These are phyloP conservation scores for Nitzschia putrida DNA, from an alignment of 108 stramenopile species.

Conservation along the genomic window DNA sequence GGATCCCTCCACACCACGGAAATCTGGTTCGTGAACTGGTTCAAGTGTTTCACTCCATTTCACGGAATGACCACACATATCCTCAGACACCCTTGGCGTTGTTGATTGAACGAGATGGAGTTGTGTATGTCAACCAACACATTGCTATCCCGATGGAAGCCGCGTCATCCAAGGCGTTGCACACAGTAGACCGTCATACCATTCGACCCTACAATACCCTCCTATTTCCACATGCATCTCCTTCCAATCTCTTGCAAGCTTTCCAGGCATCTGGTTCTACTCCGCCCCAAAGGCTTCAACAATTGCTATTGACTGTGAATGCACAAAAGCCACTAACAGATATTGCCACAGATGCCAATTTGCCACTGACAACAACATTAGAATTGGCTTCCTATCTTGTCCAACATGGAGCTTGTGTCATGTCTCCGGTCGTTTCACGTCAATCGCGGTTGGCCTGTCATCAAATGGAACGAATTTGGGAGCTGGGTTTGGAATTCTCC, in stretches of 20 bases:
- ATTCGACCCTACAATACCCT: constrained; percentile 76
- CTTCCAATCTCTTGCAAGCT: constrained; percentile 58
- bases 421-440: constrained; percentile 55
- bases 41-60: constrained; percentile 68
- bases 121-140: constrained; percentile 80
- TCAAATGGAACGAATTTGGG: constrained; percentile 49
- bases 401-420: constrained; percentile 49
- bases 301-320: constrained; percentile 57
- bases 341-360: constrained; percentile 65
- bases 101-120: constrained; percentile 59
- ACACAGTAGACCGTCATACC: constrained; percentile 6
- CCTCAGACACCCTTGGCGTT: constrained; percentile 46
- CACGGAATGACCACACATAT: constrained; percentile 48
- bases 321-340: constrained; percentile 69
- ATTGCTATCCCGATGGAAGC: constrained; percentile 78
- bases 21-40: constrained; percentile 79
- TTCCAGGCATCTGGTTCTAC: constrained; percentile 48
- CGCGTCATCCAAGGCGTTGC: constrained; percentile 10
- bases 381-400: constrained; percentile 68
- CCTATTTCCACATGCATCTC: constrained; percentile 75
- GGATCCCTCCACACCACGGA: constrained; percentile 43
- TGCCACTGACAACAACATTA: constrained; percentile 60
- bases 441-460: constrained; percentile 52
- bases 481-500: constrained; percentile 63
- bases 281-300: constrained; percentile 46